These are phyloP conservation scores for Plectosphaerella sp. DNA, from an alignment of 2,329 filamentous ascomycete species.

Conservation along the genomic window DNA sequence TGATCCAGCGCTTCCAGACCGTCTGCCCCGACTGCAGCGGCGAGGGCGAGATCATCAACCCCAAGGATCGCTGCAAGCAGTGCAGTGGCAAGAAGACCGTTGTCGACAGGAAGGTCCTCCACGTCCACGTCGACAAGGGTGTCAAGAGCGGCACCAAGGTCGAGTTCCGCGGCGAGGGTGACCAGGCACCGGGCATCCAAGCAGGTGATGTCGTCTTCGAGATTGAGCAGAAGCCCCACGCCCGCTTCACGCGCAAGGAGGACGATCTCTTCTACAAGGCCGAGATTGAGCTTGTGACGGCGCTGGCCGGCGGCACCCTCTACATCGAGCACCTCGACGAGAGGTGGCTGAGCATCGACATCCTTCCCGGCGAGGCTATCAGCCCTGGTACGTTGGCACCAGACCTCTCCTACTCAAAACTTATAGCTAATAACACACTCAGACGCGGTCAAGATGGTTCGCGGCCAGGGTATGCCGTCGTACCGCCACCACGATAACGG, in stretches of 20 bases:
- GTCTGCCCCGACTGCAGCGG: slow-evolving; percentile 98
- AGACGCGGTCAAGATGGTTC: slow-evolving; percentile 91
- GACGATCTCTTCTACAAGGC: slow-evolving; percentile 94
- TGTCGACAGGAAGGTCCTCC: slow-evolving; percentile 94
- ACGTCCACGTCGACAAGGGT: slow-evolving; percentile 95
- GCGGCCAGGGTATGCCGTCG: slow-evolving; percentile 96
- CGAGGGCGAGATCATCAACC: slow-evolving; percentile 93
- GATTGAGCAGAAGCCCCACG: slow-evolving; percentile 98
- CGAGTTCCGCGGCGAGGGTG: slow-evolving; percentile 94
- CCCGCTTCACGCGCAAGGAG: slow-evolving; percentile 90
- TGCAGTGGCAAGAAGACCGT: slow-evolving; percentile 97
- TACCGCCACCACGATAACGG: slow-evolving; percentile 91
- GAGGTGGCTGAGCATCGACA: slow-evolving; percentile 90
- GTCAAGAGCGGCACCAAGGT: slow-evolving; percentile 93
- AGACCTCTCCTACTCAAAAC: background rate
- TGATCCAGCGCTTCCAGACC: slow-evolving; percentile 99
- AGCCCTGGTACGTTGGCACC: slow-evolving; percentile 67
- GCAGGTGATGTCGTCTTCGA: slow-evolving; percentile 97
- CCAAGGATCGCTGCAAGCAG: slow-evolving; percentile 96
- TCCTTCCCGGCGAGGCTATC: slow-evolving; percentile 91
- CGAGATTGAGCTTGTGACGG: slow-evolving; percentile 93
- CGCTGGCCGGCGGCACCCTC: slow-evolving; percentile 84
- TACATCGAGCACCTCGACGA: slow-evolving; percentile 97
- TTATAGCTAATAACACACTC: slow-evolving; percentile 10
- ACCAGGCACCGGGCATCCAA: slow-evolving; percentile 88